Evolutionary conservation across 306 rosid genomes (phyloP).

Genomic region (Rosa multiflora): DNA sequence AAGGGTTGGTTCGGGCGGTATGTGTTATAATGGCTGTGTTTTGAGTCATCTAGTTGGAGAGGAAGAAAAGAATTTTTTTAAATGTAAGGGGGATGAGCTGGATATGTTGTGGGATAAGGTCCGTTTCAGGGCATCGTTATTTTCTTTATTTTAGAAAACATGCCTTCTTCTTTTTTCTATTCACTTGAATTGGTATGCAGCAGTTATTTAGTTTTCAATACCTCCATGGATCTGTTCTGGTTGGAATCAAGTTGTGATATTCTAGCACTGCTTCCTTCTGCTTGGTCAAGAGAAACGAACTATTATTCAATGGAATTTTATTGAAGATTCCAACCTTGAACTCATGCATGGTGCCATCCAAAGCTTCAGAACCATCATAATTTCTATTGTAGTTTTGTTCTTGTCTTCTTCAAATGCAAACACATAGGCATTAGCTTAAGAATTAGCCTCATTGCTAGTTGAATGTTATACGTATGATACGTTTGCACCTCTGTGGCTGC

Average conservation of each 20-base stretch:
- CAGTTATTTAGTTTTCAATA: background rate
- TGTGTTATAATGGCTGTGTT: no score
- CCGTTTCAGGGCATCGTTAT: no score
- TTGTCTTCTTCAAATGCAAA: conserved; percentile 17
- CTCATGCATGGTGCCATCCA: background rate
- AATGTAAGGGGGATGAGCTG: no score
- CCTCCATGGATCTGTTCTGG: background rate
- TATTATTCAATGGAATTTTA: conserved; percentile 10
- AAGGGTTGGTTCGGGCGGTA: no score
- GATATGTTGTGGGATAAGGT: no score
- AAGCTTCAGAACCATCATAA: background rate
- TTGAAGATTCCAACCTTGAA: background rate
- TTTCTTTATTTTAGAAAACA: no score
- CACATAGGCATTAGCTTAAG: conserved; percentile 1
- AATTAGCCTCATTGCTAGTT: conserved; percentile 2
- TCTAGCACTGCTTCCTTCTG: background rate
- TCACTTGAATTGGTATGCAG: background rate
- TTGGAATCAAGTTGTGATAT: background rate
- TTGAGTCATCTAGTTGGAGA: no score
- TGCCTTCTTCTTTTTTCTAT: no score
- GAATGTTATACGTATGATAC: background rate
- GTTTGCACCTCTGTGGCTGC: background rate
- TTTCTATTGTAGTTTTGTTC: background rate
- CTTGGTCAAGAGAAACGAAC: conserved; percentile 8
- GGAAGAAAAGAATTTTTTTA: no score